Percentiles rank a stretch among this genome's conserved stretches.
Conservation (phyloP, 2,329 filamentous ascomycete species). For the Furcasterigmium furcatum region DNA sequence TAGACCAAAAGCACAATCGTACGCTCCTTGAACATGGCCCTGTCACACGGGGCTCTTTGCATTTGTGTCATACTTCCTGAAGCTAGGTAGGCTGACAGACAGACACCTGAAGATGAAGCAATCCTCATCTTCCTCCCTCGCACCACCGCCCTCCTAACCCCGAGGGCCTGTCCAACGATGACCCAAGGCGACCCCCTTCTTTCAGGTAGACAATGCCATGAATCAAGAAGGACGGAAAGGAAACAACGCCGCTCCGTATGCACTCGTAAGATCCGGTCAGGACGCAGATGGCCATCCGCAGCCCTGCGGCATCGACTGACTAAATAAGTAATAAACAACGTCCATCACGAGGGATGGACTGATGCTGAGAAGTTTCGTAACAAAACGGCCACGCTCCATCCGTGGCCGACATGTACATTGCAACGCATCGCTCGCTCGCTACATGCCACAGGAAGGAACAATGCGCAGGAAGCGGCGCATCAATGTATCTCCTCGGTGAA, state of each 20-base stretch:
- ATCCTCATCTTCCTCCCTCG: neutral
- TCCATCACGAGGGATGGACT: neutral
- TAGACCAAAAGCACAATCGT: neutral
- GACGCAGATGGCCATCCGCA: neutral
- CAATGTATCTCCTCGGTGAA: conserved; percentile 34
- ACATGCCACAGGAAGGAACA: neutral
- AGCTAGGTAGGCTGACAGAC: neutral
- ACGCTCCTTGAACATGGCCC: neutral
- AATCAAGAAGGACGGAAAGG: neutral
- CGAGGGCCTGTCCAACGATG: neutral
- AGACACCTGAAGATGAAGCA: neutral
- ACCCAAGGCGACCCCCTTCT: too few relatives aligned
- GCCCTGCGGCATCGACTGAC: neutral
- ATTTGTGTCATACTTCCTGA: neutral
- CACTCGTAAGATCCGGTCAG: conserved; percentile 1
- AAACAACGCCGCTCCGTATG: conserved; percentile 3
- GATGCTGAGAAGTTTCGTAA: neutral
- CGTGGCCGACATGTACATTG: conserved; percentile 1
- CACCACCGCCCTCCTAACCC: neutral
- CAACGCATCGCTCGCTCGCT: neutral
- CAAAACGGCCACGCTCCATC: neutral
- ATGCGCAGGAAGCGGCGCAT: neutral
- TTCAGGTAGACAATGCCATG: neutral
- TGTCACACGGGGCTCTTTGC: neutral
- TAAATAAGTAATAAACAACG: conserved; percentile 1